phyloP scores from a whole-genome alignment of 257 asterid genomes.

The Echites panduratus region DNA sequence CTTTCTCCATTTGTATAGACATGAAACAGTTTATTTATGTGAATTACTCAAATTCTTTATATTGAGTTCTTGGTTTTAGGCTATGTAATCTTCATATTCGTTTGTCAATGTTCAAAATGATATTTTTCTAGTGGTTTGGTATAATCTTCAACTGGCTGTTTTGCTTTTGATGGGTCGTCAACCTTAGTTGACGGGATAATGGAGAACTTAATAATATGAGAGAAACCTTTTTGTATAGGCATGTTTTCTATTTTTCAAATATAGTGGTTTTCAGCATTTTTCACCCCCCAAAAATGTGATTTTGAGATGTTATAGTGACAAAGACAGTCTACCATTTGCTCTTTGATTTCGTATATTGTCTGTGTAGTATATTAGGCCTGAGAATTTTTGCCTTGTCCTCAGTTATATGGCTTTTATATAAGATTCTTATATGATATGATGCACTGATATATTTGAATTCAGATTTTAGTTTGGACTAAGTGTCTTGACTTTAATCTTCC shows the following conservation, averaged over 20 bases:
- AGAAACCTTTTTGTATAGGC: not conserved
- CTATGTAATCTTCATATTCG: not conserved
- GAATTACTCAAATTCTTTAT: slow-evolving; percentile 8
- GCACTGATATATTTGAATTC: not conserved
- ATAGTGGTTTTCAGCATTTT: not conserved
- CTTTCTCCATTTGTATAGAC: not conserved
- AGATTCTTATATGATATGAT: not conserved
- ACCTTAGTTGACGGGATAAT: not conserved
- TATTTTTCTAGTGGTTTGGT: not conserved
- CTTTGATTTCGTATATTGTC: not conserved
- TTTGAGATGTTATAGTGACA: not conserved
- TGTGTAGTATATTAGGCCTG: not conserved
- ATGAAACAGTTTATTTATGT: not conserved
- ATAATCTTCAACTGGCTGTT: not conserved
- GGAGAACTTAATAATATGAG: not conserved
- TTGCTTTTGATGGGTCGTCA: not conserved
- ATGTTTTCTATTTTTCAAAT: not conserved
- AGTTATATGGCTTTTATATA: not conserved
- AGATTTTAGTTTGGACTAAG: not conserved
- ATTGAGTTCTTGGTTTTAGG: not conserved
- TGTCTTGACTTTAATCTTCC: not conserved
- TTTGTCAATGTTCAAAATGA: not conserved
- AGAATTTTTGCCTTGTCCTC: not conserved
- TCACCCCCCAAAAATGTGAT: not conserved
- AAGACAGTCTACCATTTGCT: not conserved